Evolutionary conservation across 2,329 filamentous ascomycete genomes (phyloP).

Genomic region (Clonostachys sp.): DNA sequence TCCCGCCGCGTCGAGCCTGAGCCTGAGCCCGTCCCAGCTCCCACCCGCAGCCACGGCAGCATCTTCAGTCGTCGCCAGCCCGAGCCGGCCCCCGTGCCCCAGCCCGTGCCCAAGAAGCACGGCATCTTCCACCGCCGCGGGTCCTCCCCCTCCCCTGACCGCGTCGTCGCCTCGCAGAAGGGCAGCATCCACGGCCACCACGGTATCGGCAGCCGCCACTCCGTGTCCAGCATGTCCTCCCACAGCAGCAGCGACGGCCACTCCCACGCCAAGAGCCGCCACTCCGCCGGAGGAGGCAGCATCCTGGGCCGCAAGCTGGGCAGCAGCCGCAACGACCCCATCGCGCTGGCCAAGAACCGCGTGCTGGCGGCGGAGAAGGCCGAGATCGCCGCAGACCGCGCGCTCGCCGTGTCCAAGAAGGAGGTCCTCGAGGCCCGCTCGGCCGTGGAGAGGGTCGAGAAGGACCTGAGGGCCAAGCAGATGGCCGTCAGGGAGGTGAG

Average conservation of each 20-base stretch:
- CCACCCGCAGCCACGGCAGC: constrained; percentile 2
- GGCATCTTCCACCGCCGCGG: constrained; percentile 27
- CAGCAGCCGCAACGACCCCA: constrained; percentile 44
- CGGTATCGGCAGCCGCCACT: not conserved
- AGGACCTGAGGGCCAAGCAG: constrained; percentile 64
- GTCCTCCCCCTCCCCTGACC: constrained; percentile 13
- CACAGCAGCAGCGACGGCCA: constrained; percentile 17
- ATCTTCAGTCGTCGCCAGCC: constrained; percentile 1
- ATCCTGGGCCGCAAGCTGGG: constrained; percentile 39
- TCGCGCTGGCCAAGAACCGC: constrained; percentile 55
- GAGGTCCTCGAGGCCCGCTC: constrained; percentile 60
- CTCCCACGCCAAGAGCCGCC: too few species aligned
- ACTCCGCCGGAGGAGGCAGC: constrained; percentile 13
- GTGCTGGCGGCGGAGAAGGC: constrained; percentile 59
- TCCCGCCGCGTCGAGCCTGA: constrained; percentile 4
- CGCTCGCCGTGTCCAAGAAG: constrained; percentile 50
- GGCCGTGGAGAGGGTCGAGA: constrained; percentile 58
- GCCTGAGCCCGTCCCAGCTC: constrained; percentile 1
- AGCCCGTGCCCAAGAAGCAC: constrained; percentile 17
- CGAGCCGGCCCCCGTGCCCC: not conserved
- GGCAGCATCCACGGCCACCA: not conserved
- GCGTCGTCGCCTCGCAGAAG: constrained; percentile 11
- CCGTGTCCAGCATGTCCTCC: constrained; percentile 2
- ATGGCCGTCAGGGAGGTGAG: constrained; percentile 59
- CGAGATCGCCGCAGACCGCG: constrained; percentile 61